Evolutionary conservation across 2,329 filamentous ascomycete genomes (phyloP), one percentile per base, ranked within the genome.

Genomic region (Pseudogymnoascus sp.): DNA sequence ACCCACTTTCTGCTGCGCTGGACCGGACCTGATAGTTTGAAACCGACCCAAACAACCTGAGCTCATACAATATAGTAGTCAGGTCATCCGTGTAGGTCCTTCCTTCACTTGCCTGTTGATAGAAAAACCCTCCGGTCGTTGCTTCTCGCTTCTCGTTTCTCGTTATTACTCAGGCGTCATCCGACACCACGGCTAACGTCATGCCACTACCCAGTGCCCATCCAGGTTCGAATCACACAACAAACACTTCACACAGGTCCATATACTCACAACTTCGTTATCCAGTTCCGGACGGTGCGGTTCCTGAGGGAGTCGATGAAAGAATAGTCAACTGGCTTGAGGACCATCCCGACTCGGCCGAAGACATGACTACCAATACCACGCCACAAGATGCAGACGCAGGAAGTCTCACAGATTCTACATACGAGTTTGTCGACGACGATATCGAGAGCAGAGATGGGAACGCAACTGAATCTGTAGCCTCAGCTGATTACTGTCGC

Each of bases 341-440:
- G 51, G 67, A 65, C 60, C 64, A 68, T 64, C 47, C 67, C 57
- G 57, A 67, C 39, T 64, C 67, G 62, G 69, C 64, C 21, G 73
- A 73, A 71, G 59, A 40, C 18, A 61, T 61, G 59, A 34, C 18
- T 61, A 57, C 59, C 29, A 11, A 34, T 40, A 51, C 62, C 67
- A 21, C 67, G 62, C 60, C 71, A 69, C 60, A 72, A 73, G 54
- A 62, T 60, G 18, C 66, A 63, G 72, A 73, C 34, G 71, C 72
- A 51, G 67, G 69, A 61, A 67, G 64, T 62, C 70, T 74, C 23
- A 69, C 67, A 12, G 72, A 71, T 37, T 73, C 72, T 61, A 65
- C 71, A 45, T 74, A 73, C 64, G 73, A 74, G 61, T 71, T 74
- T 60, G 69, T 74, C 66, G 72, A 74, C 60, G 74, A 72, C 3